A percentile compares a stretch with the other conserved stretches of the same genome.
Evolutionary conservation across 2,329 filamentous ascomycete species (phyloP).

Genomic region (Intubia oerlemansii): DNA sequence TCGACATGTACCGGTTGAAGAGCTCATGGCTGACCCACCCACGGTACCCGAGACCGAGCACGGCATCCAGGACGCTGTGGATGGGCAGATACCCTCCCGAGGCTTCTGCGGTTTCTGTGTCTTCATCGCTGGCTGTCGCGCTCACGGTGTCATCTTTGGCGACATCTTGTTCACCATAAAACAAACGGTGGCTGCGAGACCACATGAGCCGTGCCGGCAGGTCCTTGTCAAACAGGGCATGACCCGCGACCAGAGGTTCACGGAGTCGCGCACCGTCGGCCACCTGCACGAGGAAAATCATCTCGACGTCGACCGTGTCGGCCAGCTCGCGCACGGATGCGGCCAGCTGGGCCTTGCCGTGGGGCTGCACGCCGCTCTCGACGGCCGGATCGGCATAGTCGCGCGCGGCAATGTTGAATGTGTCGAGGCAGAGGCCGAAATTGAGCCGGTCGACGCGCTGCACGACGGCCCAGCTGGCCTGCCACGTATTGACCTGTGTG

Average conservation of each 20-base stretch:
- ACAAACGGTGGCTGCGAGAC: slow-evolving; percentile 38
- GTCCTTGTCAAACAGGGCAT: no score
- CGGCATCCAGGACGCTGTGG: slow-evolving; percentile 25
- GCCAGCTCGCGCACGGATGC: slow-evolving; percentile 24
- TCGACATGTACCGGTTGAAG: slow-evolving; percentile 30
- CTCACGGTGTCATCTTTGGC: no score
- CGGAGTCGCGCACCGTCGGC: slow-evolving; percentile 40
- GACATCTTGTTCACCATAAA: slow-evolving; percentile 34
- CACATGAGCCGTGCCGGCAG: slow-evolving; percentile 40
- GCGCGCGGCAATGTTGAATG: slow-evolving; percentile 37
- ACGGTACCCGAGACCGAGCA: slow-evolving; percentile 32
- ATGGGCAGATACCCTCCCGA: slow-evolving; percentile 39
- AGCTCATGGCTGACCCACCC: slow-evolving; percentile 40
- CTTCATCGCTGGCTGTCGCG: no score
- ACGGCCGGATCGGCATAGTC: slow-evolving; percentile 33
- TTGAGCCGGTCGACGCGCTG: slow-evolving; percentile 29
- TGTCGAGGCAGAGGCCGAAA: slow-evolving; percentile 40
- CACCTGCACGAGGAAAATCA: slow-evolving; percentile 41
- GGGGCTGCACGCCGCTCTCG: slow-evolving; percentile 17
- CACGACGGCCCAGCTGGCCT: slow-evolving; percentile 33
- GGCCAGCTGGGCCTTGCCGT: slow-evolving; percentile 23
- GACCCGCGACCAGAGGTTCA: no score
- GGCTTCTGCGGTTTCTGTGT: no score
- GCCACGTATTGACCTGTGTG: slow-evolving; percentile 37
- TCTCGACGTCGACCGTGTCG: slow-evolving; percentile 22